Percentiles rank a stretch among this genome's conserved stretches.
These are phyloP conservation scores for Didymella arachidicola DNA, from an alignment of 2,329 filamentous ascomycete species.

Conservation along the genomic window DNA sequence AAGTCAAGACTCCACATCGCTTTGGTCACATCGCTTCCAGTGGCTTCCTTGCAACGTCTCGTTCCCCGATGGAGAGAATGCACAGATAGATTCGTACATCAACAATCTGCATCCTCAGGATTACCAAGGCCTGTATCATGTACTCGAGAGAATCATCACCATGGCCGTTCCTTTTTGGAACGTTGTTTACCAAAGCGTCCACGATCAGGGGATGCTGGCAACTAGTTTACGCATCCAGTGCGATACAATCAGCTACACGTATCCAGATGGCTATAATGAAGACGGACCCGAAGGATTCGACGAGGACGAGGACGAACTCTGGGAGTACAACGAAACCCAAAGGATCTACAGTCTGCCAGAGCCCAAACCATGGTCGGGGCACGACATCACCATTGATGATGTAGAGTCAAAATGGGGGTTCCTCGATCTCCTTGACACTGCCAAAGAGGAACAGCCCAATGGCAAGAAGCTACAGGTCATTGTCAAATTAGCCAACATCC, in stretches of 20 bases:
- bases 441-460: background rate
- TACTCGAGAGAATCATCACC: constrained; percentile 32
- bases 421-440: background rate
- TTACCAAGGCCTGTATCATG: constrained; percentile 24
- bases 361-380: background rate
- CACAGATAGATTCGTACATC: constrained; percentile 56
- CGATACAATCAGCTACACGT: background rate
- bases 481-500: constrained; percentile 66
- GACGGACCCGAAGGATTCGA: background rate
- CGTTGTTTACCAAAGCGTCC: constrained; percentile 7
- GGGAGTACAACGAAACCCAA: background rate
- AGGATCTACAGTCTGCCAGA: constrained; percentile 13
- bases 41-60: constrained; percentile 60
- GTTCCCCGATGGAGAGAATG: constrained; percentile 43
- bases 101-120: constrained; percentile 61
- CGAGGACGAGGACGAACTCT: constrained; percentile 4
- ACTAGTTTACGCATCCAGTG: constrained; percentile 5
- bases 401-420: constrained; percentile 16
- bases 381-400: constrained; percentile 2
- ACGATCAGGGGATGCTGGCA: constrained; percentile 1
- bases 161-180: constrained; percentile 30
- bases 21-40: constrained; percentile 52
- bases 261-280: constrained; percentile 4
- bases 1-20: background rate
- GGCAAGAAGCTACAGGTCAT: constrained; percentile 63